Conservation (phyloP, 2,329 filamentous ascomycete species). For the Pestalotiopsis sp. region DNA sequence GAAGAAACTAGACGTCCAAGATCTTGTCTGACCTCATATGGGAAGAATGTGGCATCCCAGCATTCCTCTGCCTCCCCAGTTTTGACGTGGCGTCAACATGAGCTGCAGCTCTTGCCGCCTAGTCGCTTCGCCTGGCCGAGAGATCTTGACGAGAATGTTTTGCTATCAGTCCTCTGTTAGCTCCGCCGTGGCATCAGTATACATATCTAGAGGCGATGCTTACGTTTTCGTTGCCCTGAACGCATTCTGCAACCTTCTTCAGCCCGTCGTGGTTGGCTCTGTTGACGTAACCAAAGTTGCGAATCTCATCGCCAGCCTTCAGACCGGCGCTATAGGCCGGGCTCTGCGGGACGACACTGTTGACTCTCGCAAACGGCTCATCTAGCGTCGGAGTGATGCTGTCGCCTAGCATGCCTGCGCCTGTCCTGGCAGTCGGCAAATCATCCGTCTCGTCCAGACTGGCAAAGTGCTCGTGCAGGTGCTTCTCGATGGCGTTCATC, state of each 20-base stretch:
- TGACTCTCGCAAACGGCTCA: constrained; percentile 83
- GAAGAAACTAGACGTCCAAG: neutral
- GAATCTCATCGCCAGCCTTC: constrained; percentile 77
- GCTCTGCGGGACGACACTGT: constrained; percentile 75
- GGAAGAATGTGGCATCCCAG: constrained; percentile 90
- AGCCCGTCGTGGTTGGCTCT: constrained; percentile 84
- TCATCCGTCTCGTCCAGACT: constrained; percentile 58
- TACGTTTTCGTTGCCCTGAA: constrained; percentile 89
- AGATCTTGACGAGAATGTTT: constrained; percentile 70
- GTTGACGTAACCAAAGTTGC: constrained; percentile 83
- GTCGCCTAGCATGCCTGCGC: constrained; percentile 32
- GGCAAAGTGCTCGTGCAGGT: constrained; percentile 91
- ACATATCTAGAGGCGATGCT: constrained; percentile 41
- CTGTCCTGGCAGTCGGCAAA: constrained; percentile 27
- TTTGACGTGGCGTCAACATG: constrained; percentile 72
- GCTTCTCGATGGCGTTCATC: constrained; percentile 81
- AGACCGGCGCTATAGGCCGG: constrained; percentile 85
- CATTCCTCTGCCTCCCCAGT: constrained; percentile 90
- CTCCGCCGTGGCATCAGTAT: constrained; percentile 4
- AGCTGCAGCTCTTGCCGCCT: constrained; percentile 64
- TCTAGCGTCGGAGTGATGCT: constrained; percentile 37
- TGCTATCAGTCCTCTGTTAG: constrained; percentile 49
- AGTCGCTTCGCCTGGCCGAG: constrained; percentile 47
- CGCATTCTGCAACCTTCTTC: constrained; percentile 83
- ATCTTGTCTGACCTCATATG: constrained; percentile 51